Evolutionary conservation across 2,329 filamentous ascomycete genomes (phyloP).

Genomic region (Colletotrichum neosansevieriae): DNA sequence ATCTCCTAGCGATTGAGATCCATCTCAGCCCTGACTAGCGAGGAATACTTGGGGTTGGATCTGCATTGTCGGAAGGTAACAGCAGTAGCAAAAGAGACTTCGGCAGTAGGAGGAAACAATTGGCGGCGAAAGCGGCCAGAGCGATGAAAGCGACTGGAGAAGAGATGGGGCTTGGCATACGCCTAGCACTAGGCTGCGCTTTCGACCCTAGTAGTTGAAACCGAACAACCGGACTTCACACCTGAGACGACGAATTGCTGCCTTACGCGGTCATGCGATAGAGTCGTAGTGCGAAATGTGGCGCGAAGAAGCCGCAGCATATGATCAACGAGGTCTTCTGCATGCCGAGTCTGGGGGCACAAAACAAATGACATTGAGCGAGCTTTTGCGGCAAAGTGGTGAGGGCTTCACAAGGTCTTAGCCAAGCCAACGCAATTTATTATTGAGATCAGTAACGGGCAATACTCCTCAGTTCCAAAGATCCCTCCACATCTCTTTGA

Average conservation of each 20-base stretch:
- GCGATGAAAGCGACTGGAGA: not conserved
- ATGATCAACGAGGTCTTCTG: not conserved
- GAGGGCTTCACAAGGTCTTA: too few relatives aligned
- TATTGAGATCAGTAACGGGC: too few relatives aligned
- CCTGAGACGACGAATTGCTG: not conserved
- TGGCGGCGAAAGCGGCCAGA: not conserved
- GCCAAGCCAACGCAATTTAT: too few relatives aligned
- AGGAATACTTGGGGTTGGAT: not conserved
- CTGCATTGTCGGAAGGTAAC: not conserved
- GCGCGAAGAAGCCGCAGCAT: not conserved
- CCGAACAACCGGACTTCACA: not conserved
- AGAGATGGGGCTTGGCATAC: not conserved
- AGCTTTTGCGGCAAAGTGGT: not conserved
- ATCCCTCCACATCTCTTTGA: conserved; percentile 91
- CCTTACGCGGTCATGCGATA: conserved; percentile 2
- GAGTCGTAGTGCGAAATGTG: not conserved
- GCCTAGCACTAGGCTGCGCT: not conserved
- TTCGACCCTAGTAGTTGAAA: too few relatives aligned
- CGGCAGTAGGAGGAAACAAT: not conserved
- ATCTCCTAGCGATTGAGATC: not conserved
- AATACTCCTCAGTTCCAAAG: conserved; percentile 58
- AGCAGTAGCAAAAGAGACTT: not conserved
- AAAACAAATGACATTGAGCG: not conserved
- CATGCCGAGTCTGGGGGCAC: too few relatives aligned
- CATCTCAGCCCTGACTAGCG: conserved; percentile 2